Percentiles rank a stretch among this genome's conserved stretches.
These are phyloP conservation scores for Xylaria acuta DNA, from an alignment of 495 filamentous ascomycete species.

Conservation along the genomic window DNA sequence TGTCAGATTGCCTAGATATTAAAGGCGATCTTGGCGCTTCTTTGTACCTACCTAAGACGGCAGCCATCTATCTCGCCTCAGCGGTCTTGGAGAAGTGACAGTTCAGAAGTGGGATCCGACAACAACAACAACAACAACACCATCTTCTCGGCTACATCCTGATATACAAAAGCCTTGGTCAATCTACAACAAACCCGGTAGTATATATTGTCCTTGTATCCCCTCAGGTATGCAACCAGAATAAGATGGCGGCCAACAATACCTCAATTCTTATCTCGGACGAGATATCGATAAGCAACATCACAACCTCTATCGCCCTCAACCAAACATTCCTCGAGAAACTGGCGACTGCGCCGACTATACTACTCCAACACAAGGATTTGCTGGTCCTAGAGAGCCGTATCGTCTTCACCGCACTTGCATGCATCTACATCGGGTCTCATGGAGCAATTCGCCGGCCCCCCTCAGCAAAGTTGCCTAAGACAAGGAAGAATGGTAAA, in stretches of 20 bases:
- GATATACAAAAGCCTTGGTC: too few relatives aligned
- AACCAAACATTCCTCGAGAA: conserved; percentile 33
- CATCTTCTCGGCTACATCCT: background rate
- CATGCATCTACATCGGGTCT: conserved; percentile 54
- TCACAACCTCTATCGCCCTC: conserved; percentile 22
- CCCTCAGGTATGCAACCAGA: background rate
- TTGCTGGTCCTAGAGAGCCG: conserved; percentile 47
- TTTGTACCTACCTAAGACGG: background rate
- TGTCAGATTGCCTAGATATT: background rate
- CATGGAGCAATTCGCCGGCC: conserved; percentile 69
- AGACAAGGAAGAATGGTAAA: conserved; percentile 49
- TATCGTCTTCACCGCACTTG: conserved; percentile 49
- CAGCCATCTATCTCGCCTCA: background rate
- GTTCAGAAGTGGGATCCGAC: background rate
- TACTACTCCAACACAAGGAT: conserved; percentile 65
- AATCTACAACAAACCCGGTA: background rate
- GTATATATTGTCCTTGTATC: background rate
- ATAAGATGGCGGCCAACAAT: conserved; percentile 36
- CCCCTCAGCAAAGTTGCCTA: conserved; percentile 71
- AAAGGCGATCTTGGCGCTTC: background rate
- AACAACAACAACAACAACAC: too few relatives aligned
- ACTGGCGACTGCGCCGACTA: conserved; percentile 27
- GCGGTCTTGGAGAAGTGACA: background rate
- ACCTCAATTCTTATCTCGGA: conserved; percentile 30
- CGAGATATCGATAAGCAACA: conserved; percentile 33